A percentile compares a stretch with the other conserved stretches of the same genome.
Evolutionary conservation across 176 grass and related monocot genomes (phyloP).

Genomic region (Oryza australiensis): DNA sequence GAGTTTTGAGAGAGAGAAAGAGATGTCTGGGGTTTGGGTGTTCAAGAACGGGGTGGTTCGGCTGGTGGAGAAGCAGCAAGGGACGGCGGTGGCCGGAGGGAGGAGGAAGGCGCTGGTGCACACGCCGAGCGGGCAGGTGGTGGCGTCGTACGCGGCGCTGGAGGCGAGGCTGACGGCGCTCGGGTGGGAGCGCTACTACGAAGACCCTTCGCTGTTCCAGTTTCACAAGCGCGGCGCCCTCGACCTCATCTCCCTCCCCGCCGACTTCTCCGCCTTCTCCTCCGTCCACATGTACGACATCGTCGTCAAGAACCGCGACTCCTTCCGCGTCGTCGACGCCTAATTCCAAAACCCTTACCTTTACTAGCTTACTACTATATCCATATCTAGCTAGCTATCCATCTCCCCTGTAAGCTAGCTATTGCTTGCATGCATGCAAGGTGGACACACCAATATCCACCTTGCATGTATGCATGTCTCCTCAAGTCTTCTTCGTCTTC

Average conservation of each 20-base stretch:
- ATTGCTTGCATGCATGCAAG: no score
- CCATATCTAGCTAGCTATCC: no score
- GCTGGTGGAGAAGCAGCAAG: conserved; percentile 60
- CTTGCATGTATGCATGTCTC: no score
- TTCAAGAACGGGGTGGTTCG: conserved; percentile 74
- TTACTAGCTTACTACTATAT: no score
- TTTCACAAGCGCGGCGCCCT: conserved; percentile 78
- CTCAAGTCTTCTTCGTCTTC: no score
- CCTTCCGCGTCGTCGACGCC: conserved; percentile 72
- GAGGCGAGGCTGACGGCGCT: conserved; percentile 65
- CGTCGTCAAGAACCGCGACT: conserved; percentile 78
- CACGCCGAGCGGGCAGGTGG: conserved; percentile 64
- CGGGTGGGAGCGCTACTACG: conserved; percentile 85
- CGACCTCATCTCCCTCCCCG: conserved; percentile 86
- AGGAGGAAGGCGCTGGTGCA: conserved; percentile 62
- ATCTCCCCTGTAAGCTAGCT: no score
- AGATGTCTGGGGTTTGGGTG: conserved; percentile 86
- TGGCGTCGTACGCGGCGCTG: conserved; percentile 65
- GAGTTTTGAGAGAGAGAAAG: no score
- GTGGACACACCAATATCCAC: no score
- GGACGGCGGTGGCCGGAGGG: conserved; percentile 16
- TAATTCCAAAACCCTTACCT: no score
- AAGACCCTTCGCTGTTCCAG: conserved; percentile 68
- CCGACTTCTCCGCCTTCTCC: conserved; percentile 70
- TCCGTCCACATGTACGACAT: conserved; percentile 95